These are phyloP conservation scores for Postia placenta DNA, from an alignment of 768 basidiomycete genomes.

Conservation along the genomic window DNA sequence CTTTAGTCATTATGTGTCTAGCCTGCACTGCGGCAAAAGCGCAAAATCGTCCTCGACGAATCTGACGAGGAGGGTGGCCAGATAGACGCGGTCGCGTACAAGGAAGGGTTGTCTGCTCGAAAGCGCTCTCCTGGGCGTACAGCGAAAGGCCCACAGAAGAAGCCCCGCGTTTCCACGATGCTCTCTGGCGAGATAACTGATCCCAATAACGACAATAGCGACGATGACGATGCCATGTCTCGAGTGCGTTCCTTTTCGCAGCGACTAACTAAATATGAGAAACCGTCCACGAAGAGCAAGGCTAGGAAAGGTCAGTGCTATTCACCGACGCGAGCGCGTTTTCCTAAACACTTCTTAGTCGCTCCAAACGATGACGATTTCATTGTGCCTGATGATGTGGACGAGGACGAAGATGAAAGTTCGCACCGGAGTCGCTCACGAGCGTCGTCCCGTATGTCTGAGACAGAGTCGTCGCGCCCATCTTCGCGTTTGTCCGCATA, in stretches of 20 bases:
- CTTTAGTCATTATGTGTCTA: not conserved
- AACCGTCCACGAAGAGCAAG: conserved; percentile 44
- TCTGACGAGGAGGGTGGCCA: conserved; percentile 56
- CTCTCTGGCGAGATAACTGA: conserved; percentile 42
- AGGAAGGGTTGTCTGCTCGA: conserved; percentile 7
- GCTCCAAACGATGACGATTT: conserved; percentile 58
- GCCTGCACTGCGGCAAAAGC: conserved; percentile 23
- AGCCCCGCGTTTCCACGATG: conserved; percentile 46
- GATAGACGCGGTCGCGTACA: conserved; percentile 11
- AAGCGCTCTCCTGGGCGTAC: conserved; percentile 11
- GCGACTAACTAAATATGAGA: conserved; percentile 58
- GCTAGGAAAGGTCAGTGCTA: conserved; percentile 1
- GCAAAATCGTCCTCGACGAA: conserved; percentile 63
- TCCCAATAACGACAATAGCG: conserved; percentile 43
- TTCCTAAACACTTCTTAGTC: too few relatives aligned
- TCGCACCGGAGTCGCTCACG: conserved; percentile 44
- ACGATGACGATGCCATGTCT: conserved; percentile 38
- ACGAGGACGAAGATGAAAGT: conserved; percentile 26
- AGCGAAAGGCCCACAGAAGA: conserved; percentile 45
- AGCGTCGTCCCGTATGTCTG: conserved; percentile 29
- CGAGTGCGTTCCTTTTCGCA: conserved; percentile 44
- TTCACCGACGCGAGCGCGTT: too few relatives aligned
- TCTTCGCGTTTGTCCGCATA: conserved; percentile 28
- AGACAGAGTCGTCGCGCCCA: conserved; percentile 29
- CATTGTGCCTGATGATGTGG: conserved; percentile 61